Percentiles rank a stretch among this genome's conserved stretches.
These are phyloP conservation scores for Jatropha curcas DNA, from an alignment of 345 rosid genomes.

Conservation along the genomic window DNA sequence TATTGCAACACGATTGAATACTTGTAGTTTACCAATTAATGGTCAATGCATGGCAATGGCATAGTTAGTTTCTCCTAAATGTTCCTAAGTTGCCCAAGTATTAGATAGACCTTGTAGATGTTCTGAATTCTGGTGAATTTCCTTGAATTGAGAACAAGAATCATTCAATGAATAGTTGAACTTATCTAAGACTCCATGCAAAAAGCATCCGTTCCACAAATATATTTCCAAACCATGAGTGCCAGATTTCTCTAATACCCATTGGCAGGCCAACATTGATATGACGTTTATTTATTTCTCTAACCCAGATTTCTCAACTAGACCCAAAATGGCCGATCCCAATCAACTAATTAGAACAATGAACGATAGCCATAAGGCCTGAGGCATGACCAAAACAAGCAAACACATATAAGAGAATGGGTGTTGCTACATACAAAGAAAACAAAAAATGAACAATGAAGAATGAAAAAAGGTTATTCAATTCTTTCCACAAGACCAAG, in stretches of 20 bases:
- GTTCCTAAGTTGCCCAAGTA: background rate
- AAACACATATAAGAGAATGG: background rate
- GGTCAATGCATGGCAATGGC: background rate
- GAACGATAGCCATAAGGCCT: background rate
- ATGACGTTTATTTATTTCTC: background rate
- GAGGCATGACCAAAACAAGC: background rate
- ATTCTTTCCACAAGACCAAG: background rate
- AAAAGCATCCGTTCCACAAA: background rate
- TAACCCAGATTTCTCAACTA: background rate
- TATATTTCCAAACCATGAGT: background rate
- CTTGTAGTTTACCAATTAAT: background rate
- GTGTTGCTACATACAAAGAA: background rate
- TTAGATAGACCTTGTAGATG: background rate
- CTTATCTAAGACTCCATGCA: background rate
- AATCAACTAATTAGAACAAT: background rate
- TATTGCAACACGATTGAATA: background rate
- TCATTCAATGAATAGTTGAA: background rate
- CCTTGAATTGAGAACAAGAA: background rate
- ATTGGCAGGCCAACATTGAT: background rate
- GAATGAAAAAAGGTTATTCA: background rate
- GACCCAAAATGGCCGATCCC: background rate
- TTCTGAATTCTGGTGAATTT: background rate
- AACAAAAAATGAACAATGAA: too few species aligned
- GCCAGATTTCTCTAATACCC: background rate
- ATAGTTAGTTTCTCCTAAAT: background rate